Evolutionary conservation across 2,329 filamentous ascomycete genomes (phyloP).

Genomic region (Chaetomiaceae sp.): DNA sequence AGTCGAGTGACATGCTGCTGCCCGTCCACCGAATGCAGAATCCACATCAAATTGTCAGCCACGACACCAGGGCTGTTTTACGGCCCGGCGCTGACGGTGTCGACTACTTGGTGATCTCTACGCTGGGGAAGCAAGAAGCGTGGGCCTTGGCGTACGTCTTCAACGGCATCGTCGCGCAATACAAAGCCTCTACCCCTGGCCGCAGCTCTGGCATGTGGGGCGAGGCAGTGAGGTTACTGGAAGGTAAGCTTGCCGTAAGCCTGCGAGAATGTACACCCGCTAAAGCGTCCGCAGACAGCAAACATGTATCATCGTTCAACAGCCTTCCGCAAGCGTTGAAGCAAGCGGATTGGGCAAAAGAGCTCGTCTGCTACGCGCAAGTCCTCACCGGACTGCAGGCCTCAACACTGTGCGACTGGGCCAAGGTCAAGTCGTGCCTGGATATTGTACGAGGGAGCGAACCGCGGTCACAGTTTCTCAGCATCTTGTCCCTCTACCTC

Average conservation of each 20-base stretch:
- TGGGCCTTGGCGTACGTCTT: slow-evolving; percentile 51
- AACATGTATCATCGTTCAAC: slow-evolving; percentile 31
- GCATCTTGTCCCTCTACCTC: slow-evolving; percentile 62
- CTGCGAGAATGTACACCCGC: background rate
- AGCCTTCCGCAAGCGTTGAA: slow-evolving; percentile 53
- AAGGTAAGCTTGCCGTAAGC: slow-evolving; percentile 20
- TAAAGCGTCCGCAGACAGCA: slow-evolving; percentile 17
- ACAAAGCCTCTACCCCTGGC: slow-evolving; percentile 33
- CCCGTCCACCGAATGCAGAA: slow-evolving; percentile 49
- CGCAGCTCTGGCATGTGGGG: slow-evolving; percentile 36
- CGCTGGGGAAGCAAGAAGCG: slow-evolving; percentile 55
- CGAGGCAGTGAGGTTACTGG: slow-evolving; percentile 33
- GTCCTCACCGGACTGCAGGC: slow-evolving; percentile 65
- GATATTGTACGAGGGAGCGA: slow-evolving; percentile 43
- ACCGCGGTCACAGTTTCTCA: slow-evolving; percentile 38
- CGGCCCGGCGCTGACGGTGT: slow-evolving; percentile 40
- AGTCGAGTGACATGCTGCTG: slow-evolving; percentile 45
- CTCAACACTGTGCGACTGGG: slow-evolving; percentile 66
- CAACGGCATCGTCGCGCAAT: slow-evolving; percentile 43
- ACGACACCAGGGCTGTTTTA: slow-evolving; percentile 51
- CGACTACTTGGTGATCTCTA: slow-evolving; percentile 54
- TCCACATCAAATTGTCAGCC: slow-evolving; percentile 46
- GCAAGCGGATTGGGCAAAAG: slow-evolving; percentile 57
- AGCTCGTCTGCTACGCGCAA: slow-evolving; percentile 62
- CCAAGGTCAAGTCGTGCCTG: slow-evolving; percentile 53